Evolutionary conservation across 164 flowering plant genomes (phyloP), one percentile per base, ranked within the genome.

Genomic region (Dillenia suffruticosa): DNA sequence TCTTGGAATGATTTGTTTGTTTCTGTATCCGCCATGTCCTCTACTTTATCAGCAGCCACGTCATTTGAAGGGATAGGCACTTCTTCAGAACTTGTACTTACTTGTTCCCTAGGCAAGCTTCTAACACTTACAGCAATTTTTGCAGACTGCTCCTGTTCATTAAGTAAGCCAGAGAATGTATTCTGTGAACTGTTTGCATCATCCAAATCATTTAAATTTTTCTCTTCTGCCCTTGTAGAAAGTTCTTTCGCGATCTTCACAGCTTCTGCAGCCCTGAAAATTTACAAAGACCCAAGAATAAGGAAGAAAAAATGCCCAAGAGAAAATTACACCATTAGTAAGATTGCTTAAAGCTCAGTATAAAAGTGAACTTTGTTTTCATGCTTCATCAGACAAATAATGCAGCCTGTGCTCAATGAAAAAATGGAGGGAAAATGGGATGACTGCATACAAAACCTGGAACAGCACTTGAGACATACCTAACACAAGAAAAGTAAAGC

Each of bases 401-500:
- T 6, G 6, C 40, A 32, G 40, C 40, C 40, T 4, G 40, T 2
- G 7, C 0, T 32, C 5, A 32, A 32, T 32, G 40, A 32, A 32
- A 32, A 12, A 43, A 24, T 1, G 19, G 11, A 67, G 40, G 52
- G 58, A 43, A 49, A 13, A 46, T 17, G 15, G 12, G 10, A 63
- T 12, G 13, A 54, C 22, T 11, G 10, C 44, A 48, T 16, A 52
- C 44, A 43, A 24, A 43, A 62, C 17, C 16, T 55, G 45, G 49
- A 59, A 58, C 24, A 46, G 2, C 46, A 50, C 48, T 50, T 9
- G 58, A 46, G 47, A 67, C 86, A 67, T 22, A 95, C 99, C 99
- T 87, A 47, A 81, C 84, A 77, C 98, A 92, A 63, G 98, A 87
- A 74, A 95, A 95, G 66, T 95, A 95, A 46, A 92, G 86, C 46